These are phyloP conservation scores for Chamaenerion angustifolium DNA, from an alignment of 345 rosid species.

Conservation along the genomic window DNA sequence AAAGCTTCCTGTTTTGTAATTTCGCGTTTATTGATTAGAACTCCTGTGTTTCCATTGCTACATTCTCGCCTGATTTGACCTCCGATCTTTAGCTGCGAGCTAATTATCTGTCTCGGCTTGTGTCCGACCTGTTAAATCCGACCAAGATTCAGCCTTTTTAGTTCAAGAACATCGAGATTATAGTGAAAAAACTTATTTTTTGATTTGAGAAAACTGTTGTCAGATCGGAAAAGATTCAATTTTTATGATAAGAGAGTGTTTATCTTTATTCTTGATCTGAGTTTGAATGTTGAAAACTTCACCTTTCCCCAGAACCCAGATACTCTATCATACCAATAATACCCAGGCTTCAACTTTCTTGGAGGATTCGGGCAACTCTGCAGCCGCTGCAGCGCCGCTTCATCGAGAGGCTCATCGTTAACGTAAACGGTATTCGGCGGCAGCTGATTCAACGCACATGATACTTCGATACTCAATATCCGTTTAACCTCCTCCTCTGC, in stretches of 20 bases:
- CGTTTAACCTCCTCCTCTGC: constrained; percentile 33
- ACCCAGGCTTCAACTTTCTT: constrained; percentile 54
- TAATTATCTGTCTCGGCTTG: constrained; percentile 68
- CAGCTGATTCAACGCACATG: constrained; percentile 50
- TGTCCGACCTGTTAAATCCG: constrained; percentile 47
- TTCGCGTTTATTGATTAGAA: constrained; percentile 48
- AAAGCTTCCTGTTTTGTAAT: constrained; percentile 45
- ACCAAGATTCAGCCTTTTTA: constrained; percentile 6
- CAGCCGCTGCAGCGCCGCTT: constrained; percentile 31
- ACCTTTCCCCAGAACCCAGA: constrained; percentile 97
- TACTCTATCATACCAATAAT: constrained; percentile 75
- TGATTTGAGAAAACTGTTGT: too few species aligned
- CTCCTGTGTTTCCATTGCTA: constrained; percentile 64
- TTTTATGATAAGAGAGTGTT: too few species aligned
- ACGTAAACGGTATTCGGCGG: constrained; percentile 53
- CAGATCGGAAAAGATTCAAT: too few species aligned
- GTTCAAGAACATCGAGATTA: background rate
- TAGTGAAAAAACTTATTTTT: too few species aligned
- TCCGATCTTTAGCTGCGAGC: constrained; percentile 37
- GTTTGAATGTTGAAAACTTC: background rate
- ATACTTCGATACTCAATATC: constrained; percentile 45
- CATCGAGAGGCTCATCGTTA: constrained; percentile 35
- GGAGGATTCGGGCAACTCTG: constrained; percentile 63
- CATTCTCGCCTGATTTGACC: constrained; percentile 26
- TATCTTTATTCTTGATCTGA: too few species aligned